Base-by-base conservation (phyloP, 2,329 filamentous ascomycete genomes). In the Sporothrix euskadiensis region DNA sequence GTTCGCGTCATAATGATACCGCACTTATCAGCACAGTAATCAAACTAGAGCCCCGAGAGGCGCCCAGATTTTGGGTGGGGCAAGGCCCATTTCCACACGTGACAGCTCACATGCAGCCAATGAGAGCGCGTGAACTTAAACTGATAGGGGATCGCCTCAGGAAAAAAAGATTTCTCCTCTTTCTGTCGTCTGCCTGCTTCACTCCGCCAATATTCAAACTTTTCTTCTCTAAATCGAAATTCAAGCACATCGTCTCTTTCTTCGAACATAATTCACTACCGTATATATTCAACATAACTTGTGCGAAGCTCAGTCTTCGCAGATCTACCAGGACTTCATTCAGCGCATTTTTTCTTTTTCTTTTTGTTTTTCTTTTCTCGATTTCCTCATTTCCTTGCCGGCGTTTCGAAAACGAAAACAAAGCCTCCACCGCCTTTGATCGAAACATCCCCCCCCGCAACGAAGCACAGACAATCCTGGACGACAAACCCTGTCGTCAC, bases 91-190 rank as follows among this genome's bases (percentile, higher is more conserved):
- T 39, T 2, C 61, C 61, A 66, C 66, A 69, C 66, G 66, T 69
- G 66, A 69, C 22, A 30, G 44, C 16, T 10, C 19, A 22, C 26
- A 69, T 9, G 19, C 10, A 19, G 66, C 66, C 30, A 69, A 69
- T 54, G 19, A 54, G 16, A 35, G 12, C 10, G 10, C 32, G 47
- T 22, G 26, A 22, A 14, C 16, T 16, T 22, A 39, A 4, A 14
- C 59, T 54, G 66, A 54, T 26, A 54, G 30, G 44, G 26, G 30
- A 68, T 68, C 26, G 26, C 26, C 19, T 54, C 47, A 22, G 32
- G 54, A 69, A 54, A 69, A 68, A 69, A 68, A 56, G 19, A 68
- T 69, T 69, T 69, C 47, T 69, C 66, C 66, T 69, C 65, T 14
- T 69, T 32, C 39, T 65, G 61, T 66, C 39, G 61, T 66, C 65